phyloP scores from a whole-genome alignment of 192 early-diverging fungal genomes.

The Cladochytrium replicatum region DNA sequence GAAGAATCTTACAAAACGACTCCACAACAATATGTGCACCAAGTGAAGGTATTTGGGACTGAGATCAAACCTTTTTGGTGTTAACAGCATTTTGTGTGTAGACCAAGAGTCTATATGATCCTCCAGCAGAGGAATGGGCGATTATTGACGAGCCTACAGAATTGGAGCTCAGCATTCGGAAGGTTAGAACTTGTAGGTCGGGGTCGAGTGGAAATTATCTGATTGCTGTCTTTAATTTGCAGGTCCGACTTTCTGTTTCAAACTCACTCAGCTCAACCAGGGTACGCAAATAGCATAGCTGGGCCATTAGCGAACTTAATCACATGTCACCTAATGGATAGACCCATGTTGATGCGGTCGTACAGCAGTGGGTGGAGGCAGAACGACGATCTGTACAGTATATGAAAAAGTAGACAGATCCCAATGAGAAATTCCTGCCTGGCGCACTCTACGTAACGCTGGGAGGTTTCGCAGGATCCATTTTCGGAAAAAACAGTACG shows the following conservation, averaged over 20 bases:
- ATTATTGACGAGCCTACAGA: constrained; percentile 14
- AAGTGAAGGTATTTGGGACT: too few species aligned
- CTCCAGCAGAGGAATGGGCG: constrained; percentile 1
- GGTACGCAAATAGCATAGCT: too few species aligned
- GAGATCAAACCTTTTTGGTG: too few species aligned
- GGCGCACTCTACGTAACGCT: constrained; percentile 24
- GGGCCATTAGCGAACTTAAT: too few species aligned
- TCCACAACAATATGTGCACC: too few species aligned
- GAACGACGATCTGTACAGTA: constrained; percentile 9
- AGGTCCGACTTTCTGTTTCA: constrained; percentile 17
- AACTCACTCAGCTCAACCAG: constrained; percentile 15
- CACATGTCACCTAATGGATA: too few species aligned
- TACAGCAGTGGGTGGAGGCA: constrained; percentile 22
- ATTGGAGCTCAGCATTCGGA: constrained; percentile 22
- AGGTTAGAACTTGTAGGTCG: too few species aligned
- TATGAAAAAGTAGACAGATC: constrained; percentile 6
- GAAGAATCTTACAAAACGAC: too few species aligned
- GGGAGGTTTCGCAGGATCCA: constrained; percentile 29
- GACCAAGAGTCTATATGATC: constrained; percentile 28
- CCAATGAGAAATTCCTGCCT: constrained; percentile 17
- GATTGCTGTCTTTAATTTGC: background rate
- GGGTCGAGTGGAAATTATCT: too few species aligned
- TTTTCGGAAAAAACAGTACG: constrained; percentile 24
- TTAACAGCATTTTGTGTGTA: too few species aligned
- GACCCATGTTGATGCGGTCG: constrained; percentile 22